Conservation (phyloP, 805 yeast genomes). For the Wickerhamiella kurtzmanii region DNA sequence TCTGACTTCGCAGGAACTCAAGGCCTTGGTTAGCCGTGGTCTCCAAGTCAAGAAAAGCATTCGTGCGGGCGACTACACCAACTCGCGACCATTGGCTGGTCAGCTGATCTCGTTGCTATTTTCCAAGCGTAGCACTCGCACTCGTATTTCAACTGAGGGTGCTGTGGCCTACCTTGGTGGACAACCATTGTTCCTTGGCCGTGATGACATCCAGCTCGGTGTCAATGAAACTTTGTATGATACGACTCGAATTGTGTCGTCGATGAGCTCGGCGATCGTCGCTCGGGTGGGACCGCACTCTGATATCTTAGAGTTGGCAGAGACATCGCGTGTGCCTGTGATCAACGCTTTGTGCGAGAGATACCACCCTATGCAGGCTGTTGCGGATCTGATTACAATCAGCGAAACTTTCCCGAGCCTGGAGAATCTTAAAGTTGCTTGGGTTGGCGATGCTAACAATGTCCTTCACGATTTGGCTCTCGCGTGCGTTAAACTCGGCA, state of each 20-base stretch:
- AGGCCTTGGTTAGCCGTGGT: conserved; percentile 61
- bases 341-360: conserved; percentile 87
- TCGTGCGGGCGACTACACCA: conserved; percentile 32
- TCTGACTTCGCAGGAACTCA: conserved; percentile 57
- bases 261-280: conserved; percentile 93
- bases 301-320: conserved; percentile 65
- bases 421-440: conserved; percentile 57
- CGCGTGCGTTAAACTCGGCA: conserved; percentile 75
- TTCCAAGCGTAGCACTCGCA: conserved; percentile 87
- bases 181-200: conserved; percentile 91
- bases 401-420: conserved; percentile 36
- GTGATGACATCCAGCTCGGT: conserved; percentile 92
- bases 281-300: conserved; percentile 86
- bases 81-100: conserved; percentile 58
- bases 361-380: conserved; percentile 91
- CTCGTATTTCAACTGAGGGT: conserved; percentile 87
- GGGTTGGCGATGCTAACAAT: conserved; percentile 96
- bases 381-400: conserved; percentile 78
- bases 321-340: conserved; percentile 77
- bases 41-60: conserved; percentile 40
- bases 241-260: conserved; percentile 75
- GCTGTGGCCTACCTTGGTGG: conserved; percentile 90
- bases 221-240: conserved; percentile 87
- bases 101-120: conserved; percentile 73
- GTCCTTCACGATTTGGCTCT: conserved; percentile 87